Conservation (phyloP, 2,329 filamentous ascomycete genomes). For the Chalaropsis ovoidea region DNA sequence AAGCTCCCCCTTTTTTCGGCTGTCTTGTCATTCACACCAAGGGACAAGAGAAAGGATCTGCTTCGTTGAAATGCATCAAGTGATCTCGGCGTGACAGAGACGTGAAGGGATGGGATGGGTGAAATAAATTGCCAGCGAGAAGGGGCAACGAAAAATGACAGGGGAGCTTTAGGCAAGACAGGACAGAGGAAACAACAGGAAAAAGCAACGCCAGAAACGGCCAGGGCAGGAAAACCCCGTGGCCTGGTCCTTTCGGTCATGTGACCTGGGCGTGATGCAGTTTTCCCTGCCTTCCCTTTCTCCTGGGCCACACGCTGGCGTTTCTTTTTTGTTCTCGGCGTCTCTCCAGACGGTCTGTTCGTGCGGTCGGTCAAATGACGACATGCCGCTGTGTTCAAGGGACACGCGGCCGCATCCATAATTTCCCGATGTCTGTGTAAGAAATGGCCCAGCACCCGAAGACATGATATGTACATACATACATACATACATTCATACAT, state of each 20-base stretch:
- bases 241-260: not conserved
- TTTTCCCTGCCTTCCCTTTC: not conserved
- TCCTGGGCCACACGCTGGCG: not conserved
- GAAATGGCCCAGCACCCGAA: not conserved
- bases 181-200: not conserved
- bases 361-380: not conserved
- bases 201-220: not conserved
- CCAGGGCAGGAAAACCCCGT: not conserved
- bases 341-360: not conserved
- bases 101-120: not conserved
- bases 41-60: not conserved
- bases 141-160: not conserved
- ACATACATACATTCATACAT: too few species aligned
- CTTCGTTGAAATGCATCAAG: not conserved
- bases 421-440: not conserved
- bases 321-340: not conserved
- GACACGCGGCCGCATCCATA: not conserved
- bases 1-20: not conserved
- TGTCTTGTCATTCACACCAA: not conserved
- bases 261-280: conserved; percentile 7
- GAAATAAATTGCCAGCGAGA: not conserved
- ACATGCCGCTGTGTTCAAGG: not conserved
- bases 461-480: not conserved
- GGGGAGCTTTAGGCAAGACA: not conserved
- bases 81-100: not conserved